A percentile compares a stretch with the other conserved stretches of the same genome.
Evolutionary conservation across 495 filamentous ascomycete species (phyloP).

Genomic region (Penicillium egyptiacum): DNA sequence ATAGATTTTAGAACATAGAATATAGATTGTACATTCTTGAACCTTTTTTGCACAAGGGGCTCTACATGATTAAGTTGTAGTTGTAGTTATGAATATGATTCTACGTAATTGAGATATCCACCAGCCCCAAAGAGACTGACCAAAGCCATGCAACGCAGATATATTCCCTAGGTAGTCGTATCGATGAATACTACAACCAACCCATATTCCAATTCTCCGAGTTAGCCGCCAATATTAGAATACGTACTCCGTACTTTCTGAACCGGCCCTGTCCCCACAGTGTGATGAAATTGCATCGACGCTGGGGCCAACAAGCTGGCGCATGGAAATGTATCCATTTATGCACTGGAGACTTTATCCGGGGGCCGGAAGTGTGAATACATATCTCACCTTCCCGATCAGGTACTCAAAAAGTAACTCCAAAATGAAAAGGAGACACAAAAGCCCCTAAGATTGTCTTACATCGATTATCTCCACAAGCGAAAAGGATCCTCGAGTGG

Average conservation of each 20-base stretch:
- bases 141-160: background rate
- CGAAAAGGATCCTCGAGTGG: background rate
- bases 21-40: background rate
- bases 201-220: background rate
- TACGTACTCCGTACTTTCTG: background rate
- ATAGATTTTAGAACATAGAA: conserved; percentile 2
- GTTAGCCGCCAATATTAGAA: background rate
- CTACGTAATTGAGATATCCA: no score
- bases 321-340: background rate
- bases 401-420: background rate
- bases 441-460: background rate
- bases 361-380: background rate
- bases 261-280: background rate
- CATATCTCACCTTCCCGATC: conserved; percentile 18
- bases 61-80: background rate
- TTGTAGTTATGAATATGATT: background rate
- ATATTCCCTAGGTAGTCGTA: background rate
- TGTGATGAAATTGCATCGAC: conserved; percentile 1
- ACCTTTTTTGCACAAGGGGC: background rate
- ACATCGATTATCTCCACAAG: background rate
- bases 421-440: background rate
- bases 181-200: background rate
- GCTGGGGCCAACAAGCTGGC: background rate
- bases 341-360: conserved; percentile 2
- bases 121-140: no score